Evolutionary conservation across 148 eudicot species (phyloP).

Genomic region (Rhododendron kiyosumense): DNA sequence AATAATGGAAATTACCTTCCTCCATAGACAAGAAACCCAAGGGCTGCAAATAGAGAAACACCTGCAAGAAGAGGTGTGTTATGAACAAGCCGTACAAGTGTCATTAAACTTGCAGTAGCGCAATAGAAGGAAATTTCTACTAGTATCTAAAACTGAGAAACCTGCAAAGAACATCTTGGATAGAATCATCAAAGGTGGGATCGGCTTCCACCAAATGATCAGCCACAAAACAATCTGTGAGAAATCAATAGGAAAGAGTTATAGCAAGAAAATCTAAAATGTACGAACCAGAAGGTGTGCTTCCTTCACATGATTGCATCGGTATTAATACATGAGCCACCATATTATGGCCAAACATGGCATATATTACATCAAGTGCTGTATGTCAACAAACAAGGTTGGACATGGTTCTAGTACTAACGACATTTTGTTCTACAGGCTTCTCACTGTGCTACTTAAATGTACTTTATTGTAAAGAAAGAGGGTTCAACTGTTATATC

Average conservation of each 20-base stretch:
- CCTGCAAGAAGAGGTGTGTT: conserved; percentile 39
- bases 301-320: not conserved
- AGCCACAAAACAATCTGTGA: conserved; percentile 75
- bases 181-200: conserved; percentile 48
- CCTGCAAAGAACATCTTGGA: conserved; percentile 98
- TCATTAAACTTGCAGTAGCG: not conserved
- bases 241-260: conserved; percentile 13
- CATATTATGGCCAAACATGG: not conserved
- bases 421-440: not conserved
- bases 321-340: not conserved
- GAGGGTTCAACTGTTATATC: not conserved
- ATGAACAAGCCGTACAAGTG: conserved; percentile 3
- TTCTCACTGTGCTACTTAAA: not conserved
- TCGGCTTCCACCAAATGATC: conserved; percentile 91
- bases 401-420: conserved; percentile 1
- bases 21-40: conserved; percentile 92
- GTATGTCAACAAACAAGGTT: not conserved
- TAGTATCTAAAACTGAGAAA: conserved; percentile 19
- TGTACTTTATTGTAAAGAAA: not conserved
- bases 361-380: not conserved
- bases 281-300: not conserved
- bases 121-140: not conserved
- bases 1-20: conserved; percentile 57
- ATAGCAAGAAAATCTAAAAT: not conserved
- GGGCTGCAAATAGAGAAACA: conserved; percentile 84